These are phyloP conservation scores for Xylaria sp. DNA, from an alignment of 2,329 filamentous ascomycete genomes.

Conservation along the genomic window DNA sequence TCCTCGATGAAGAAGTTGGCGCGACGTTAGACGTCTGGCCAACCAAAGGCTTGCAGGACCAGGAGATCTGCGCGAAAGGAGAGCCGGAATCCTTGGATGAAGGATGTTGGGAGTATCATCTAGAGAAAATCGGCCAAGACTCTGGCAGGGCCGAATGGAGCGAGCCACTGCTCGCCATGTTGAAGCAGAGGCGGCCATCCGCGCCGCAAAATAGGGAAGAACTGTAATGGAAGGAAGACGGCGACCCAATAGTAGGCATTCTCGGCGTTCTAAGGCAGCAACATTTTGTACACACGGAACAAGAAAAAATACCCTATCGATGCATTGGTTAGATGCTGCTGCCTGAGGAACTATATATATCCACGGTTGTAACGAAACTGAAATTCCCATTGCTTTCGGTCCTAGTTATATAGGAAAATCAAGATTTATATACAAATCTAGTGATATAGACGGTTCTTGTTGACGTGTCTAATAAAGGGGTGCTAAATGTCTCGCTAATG, in stretches of 20 bases:
- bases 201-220: conserved; percentile 13
- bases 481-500: background rate
- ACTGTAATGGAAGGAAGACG: conserved; percentile 4
- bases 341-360: background rate
- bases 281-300: background rate
- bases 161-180: conserved; percentile 30
- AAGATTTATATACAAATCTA: too few relatives aligned
- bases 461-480: background rate
- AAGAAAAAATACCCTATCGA: background rate
- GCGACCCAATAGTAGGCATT: background rate
- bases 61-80: conserved; percentile 41
- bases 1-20: conserved; percentile 67
- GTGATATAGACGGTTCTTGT: too few relatives aligned
- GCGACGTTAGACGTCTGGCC: conserved; percentile 62
- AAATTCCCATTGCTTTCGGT: too few relatives aligned
- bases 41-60: conserved; percentile 36
- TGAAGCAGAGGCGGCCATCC: conserved; percentile 19
- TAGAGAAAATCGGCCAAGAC: conserved; percentile 32
- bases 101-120: conserved; percentile 62
- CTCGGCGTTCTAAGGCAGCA: background rate
- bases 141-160: conserved; percentile 47
- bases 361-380: background rate
- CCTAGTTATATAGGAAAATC: too few relatives aligned
- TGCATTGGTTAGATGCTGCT: background rate
- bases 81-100: conserved; percentile 43